Evolutionary conservation across 139 green algal species (phyloP).

Genomic region (Chlorella sp.): DNA sequence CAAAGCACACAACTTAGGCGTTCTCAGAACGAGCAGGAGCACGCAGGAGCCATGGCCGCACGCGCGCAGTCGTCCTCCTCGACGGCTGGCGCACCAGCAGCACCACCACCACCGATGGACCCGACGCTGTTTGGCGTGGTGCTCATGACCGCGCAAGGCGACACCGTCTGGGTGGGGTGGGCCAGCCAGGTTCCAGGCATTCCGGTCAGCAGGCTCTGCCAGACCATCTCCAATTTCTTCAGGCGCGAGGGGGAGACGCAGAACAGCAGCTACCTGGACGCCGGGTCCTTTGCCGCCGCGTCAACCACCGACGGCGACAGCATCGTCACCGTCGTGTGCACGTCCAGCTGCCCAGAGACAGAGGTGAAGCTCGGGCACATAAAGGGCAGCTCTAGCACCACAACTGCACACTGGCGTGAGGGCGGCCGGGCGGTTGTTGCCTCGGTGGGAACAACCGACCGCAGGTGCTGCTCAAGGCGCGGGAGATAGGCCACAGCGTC

Average conservation of each 20-base stretch:
- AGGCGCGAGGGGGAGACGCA: neutral
- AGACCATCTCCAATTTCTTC: neutral
- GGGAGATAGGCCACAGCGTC: neutral
- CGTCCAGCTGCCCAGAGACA: neutral
- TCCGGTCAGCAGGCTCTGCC: neutral
- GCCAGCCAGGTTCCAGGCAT: neutral
- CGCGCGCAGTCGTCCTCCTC: too few relatives aligned
- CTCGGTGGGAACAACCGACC: too few relatives aligned
- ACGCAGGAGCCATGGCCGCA: too few relatives aligned
- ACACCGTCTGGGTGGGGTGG: neutral
- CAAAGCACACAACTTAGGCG: too few relatives aligned
- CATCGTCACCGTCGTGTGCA: neutral
- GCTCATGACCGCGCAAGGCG: neutral
- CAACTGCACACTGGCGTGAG: too few relatives aligned
- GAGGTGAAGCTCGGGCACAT: too few relatives aligned
- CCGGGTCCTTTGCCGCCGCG: neutral
- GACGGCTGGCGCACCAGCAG: too few relatives aligned
- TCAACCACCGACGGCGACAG: neutral
- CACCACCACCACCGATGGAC: too few relatives aligned
- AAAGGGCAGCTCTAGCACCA: too few relatives aligned
- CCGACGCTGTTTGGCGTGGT: neutral
- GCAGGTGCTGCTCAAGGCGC: neutral
- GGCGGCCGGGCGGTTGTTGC: too few relatives aligned
- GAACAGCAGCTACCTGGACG: neutral
- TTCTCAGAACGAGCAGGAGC: too few relatives aligned